These are phyloP conservation scores for Rhizopogon roseolus DNA, from an alignment of 768 basidiomycete species.

Conservation along the genomic window DNA sequence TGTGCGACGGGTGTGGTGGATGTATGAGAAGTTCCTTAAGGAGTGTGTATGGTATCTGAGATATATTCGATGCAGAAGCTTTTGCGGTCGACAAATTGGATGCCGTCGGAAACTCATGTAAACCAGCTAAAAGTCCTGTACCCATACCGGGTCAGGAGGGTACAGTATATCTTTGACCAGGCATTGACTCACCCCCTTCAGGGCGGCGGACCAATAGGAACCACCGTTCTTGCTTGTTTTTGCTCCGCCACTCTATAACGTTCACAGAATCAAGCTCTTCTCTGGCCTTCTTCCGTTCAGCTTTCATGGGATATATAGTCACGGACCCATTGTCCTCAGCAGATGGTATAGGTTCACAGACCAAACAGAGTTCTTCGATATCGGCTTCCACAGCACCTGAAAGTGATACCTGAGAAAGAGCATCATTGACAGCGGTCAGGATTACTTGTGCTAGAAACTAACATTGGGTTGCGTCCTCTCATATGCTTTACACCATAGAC, in stretches of 20 bases:
- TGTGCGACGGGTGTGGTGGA: slow-evolving; percentile 15
- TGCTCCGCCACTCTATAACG: slow-evolving; percentile 72
- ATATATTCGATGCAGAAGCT: slow-evolving; percentile 29
- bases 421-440: too few relatives aligned
- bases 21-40: slow-evolving; percentile 35
- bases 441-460: not conserved
- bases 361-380: slow-evolving; percentile 71
- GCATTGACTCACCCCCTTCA: slow-evolving; percentile 55
- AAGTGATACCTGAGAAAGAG: not conserved
- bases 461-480: slow-evolving; percentile 12
- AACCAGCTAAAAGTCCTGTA: slow-evolving; percentile 82
- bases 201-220: slow-evolving; percentile 82
- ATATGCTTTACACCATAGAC: slow-evolving; percentile 65
- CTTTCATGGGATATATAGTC: slow-evolving; percentile 84
- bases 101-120: slow-evolving; percentile 81
- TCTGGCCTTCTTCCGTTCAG: slow-evolving; percentile 73
- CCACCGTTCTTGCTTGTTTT: slow-evolving; percentile 38
- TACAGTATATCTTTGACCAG: slow-evolving; percentile 1
- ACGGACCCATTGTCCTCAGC: slow-evolving; percentile 33
- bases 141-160: slow-evolving; percentile 2
- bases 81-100: slow-evolving; percentile 43
- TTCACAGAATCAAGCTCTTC: slow-evolving; percentile 84
- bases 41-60: slow-evolving; percentile 29
- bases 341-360: slow-evolving; percentile 57
- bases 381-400: slow-evolving; percentile 34